A percentile compares a stretch with the other conserved stretches of the same genome.
These are phyloP conservation scores for Colletotrichum liaoningense DNA, from an alignment of 2,329 filamentous ascomycete species.

Conservation along the genomic window DNA sequence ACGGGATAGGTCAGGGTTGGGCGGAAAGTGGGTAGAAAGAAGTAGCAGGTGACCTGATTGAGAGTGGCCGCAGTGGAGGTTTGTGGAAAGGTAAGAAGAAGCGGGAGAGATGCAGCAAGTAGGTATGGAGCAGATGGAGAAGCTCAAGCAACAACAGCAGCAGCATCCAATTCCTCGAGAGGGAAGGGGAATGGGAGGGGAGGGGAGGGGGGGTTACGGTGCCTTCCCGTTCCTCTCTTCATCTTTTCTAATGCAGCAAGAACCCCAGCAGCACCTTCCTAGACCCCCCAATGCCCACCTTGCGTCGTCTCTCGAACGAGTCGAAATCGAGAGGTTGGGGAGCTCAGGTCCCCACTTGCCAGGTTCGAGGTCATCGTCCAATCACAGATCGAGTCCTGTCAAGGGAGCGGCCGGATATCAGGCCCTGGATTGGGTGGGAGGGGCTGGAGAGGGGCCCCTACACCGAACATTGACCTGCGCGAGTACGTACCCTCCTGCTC, in stretches of 20 bases:
- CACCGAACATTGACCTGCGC: background rate
- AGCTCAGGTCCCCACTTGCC: conserved; percentile 32
- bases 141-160: background rate
- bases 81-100: conserved; percentile 11
- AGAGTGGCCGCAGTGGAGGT: conserved; percentile 3
- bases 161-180: conserved; percentile 19
- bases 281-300: conserved; percentile 23
- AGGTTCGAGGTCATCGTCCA: conserved; percentile 24
- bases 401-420: conserved; percentile 24
- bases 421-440: conserved; percentile 23
- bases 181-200: background rate
- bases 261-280: background rate
- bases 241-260: conserved; percentile 22
- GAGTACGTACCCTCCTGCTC: background rate
- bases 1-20: background rate
- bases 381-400: conserved; percentile 2
- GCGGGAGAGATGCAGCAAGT: conserved; percentile 27
- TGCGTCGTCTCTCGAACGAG: conserved; percentile 6
- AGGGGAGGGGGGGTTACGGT: background rate
- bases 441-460: background rate
- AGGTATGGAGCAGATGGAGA: background rate
- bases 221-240: background rate
- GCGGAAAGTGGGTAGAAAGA: background rate
- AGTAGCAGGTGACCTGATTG: conserved; percentile 20
- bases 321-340: conserved; percentile 50